Evolutionary conservation across 2,329 filamentous ascomycete species (phyloP).

Genomic region (Trichoderma sp.): DNA sequence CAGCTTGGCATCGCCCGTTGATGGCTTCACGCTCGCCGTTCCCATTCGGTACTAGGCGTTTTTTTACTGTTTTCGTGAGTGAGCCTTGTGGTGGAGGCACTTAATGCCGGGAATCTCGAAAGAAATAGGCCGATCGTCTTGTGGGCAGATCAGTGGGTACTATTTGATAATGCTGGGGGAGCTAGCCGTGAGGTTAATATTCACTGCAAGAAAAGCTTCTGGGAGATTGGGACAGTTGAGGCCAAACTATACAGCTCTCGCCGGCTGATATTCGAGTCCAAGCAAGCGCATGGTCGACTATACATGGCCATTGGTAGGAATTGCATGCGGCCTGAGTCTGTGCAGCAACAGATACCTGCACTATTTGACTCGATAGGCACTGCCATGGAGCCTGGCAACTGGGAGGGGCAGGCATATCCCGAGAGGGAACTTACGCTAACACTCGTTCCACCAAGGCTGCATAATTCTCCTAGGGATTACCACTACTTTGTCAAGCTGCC

Average conservation of each 20-base stretch:
- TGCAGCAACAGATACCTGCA: not conserved
- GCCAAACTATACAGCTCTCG: not conserved
- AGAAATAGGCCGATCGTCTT: slow-evolving; percentile 16
- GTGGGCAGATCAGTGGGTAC: slow-evolving; percentile 24
- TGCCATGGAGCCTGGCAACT: not conserved
- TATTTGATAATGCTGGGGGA: not conserved
- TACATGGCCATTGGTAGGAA: not conserved
- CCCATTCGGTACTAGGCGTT: slow-evolving; percentile 18
- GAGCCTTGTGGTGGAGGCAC: slow-evolving; percentile 13
- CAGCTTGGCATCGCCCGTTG: not conserved
- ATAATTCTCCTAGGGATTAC: slow-evolving; percentile 12
- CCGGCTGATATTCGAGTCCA: not conserved
- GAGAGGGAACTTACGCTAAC: not conserved
- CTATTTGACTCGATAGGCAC: not conserved
- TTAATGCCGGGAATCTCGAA: slow-evolving; percentile 20
- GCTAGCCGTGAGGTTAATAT: slow-evolving; percentile 20
- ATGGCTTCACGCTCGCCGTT: slow-evolving; percentile 14
- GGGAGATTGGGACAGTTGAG: not conserved
- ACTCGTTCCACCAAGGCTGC: slow-evolving; percentile 12
- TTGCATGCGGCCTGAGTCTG: not conserved
- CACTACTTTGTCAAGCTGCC: not conserved
- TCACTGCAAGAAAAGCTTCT: slow-evolving; percentile 4
- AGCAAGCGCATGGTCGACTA: not conserved
- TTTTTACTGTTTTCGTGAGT: not conserved
- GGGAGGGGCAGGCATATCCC: not conserved